A percentile compares a stretch with the other conserved stretches of the same genome.
Conservation (phyloP, 495 filamentous ascomycete species). For the Glutinoglossum americanum region DNA sequence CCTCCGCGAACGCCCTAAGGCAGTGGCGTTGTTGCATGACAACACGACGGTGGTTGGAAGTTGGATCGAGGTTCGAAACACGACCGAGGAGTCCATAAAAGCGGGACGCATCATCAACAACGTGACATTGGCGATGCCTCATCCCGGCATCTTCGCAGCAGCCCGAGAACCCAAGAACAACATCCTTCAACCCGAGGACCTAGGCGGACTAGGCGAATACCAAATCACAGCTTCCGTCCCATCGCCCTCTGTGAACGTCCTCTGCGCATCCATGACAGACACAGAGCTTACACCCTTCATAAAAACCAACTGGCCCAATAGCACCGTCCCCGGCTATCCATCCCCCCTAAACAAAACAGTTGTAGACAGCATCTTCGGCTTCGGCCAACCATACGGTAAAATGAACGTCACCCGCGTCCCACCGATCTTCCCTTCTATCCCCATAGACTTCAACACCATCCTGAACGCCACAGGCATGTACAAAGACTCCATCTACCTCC, state of each 20-base stretch:
- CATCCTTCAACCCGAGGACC: conserved; percentile 43
- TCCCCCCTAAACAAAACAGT: conserved; percentile 30
- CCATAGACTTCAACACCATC: conserved; percentile 40
- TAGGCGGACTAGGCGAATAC: conserved; percentile 44
- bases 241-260: conserved; percentile 41
- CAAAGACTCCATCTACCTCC: conserved; percentile 35
- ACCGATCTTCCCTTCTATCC: conserved; percentile 42
- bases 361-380: conserved; percentile 49
- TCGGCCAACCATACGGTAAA: conserved; percentile 23
- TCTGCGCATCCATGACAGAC: conserved; percentile 39
- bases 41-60: conserved; percentile 39
- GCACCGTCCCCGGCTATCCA: conserved; percentile 10
- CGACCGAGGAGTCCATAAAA: conserved; percentile 22
- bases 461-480: conserved; percentile 25
- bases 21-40: conserved; percentile 35
- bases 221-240: conserved; percentile 39
- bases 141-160: conserved; percentile 40
- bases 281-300: conserved; percentile 39
- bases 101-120: conserved; percentile 40
- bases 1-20: conserved; percentile 24
- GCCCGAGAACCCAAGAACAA: conserved; percentile 33
- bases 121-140: conserved; percentile 52
- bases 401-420: conserved; percentile 18
- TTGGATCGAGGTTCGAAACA: conserved; percentile 34
- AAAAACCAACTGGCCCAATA: conserved; percentile 30